These are phyloP conservation scores for Dactylorhiza incarnata DNA, from an alignment of 106 monocot genomes.

Conservation along the genomic window DNA sequence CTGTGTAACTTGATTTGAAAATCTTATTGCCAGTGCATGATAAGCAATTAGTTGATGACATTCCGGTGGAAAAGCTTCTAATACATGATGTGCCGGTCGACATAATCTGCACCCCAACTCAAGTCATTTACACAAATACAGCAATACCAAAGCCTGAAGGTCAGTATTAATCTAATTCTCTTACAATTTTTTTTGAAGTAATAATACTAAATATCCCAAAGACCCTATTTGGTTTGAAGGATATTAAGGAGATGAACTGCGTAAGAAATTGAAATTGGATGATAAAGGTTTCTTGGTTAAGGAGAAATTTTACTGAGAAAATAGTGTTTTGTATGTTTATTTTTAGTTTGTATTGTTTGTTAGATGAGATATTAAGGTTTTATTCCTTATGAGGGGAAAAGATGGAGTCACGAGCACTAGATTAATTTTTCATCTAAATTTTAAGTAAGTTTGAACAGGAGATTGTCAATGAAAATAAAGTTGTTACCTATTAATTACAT, in stretches of 20 bases:
- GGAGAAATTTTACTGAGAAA: too few species aligned
- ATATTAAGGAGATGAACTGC: not conserved
- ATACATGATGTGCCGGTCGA: slow-evolving; percentile 87
- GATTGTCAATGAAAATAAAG: too few species aligned
- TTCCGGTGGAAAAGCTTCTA: slow-evolving; percentile 71
- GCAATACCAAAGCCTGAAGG: slow-evolving; percentile 86
- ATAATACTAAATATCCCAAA: too few species aligned
- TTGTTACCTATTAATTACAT: too few species aligned
- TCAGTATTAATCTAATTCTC: not conserved
- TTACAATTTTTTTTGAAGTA: not conserved
- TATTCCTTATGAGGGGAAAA: too few species aligned
- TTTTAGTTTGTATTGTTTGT: too few species aligned
- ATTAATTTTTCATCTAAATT: too few species aligned
- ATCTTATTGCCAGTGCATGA: slow-evolving; percentile 56
- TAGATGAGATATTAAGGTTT: too few species aligned
- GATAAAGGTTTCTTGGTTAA: not conserved
- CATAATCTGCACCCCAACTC: slow-evolving; percentile 88
- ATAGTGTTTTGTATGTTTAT: too few species aligned
- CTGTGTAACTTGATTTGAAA: not conserved
- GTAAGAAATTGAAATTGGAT: not conserved
- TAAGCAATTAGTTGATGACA: slow-evolving; percentile 83
- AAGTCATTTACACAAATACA: slow-evolving; percentile 80
- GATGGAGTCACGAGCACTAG: too few species aligned
- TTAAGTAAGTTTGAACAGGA: too few species aligned
- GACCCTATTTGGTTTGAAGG: not conserved